Evolutionary conservation across 164 flowering plant species (phyloP).

Genomic region (Chloranthus sessilifolius): DNA sequence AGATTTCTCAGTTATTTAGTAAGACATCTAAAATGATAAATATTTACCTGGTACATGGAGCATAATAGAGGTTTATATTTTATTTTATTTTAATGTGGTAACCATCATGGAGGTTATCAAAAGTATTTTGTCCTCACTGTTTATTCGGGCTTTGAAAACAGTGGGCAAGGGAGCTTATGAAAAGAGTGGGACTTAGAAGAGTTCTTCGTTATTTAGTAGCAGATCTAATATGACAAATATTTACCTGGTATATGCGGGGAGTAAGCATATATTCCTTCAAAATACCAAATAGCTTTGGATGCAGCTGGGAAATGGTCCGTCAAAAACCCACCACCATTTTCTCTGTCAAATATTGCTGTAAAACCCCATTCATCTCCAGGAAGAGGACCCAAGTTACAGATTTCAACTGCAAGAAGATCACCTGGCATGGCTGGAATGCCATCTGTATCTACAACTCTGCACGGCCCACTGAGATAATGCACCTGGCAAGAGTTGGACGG

Average conservation of each 20-base stretch:
- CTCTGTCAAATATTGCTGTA: conserved; percentile 85
- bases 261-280: conserved; percentile 91
- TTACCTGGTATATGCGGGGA: conserved; percentile 95
- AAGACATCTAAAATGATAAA: conserved; percentile 4
- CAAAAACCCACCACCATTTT: conserved; percentile 94
- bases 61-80: no score
- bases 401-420: conserved; percentile 91
- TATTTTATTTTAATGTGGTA: no score
- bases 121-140: no score
- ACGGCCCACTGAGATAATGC: conserved; percentile 91
- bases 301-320: conserved; percentile 95
- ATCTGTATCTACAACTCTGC: conserved; percentile 57
- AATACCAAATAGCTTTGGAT: conserved; percentile 96
- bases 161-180: no score
- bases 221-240: conserved; percentile 3
- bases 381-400: conserved; percentile 88
- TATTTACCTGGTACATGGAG: conserved; percentile 81
- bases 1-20: no score
- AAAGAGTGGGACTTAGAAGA: no score
- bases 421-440: conserved; percentile 84
- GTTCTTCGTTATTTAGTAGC: no score
- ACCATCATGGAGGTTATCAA: no score
- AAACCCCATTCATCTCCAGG: conserved; percentile 98
- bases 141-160: no score
- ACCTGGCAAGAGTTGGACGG: conserved; percentile 30